Base-by-base conservation (phyloP, 768 basidiomycete genomes). In the Tylopilus plumbeoviolaceoides region DNA sequence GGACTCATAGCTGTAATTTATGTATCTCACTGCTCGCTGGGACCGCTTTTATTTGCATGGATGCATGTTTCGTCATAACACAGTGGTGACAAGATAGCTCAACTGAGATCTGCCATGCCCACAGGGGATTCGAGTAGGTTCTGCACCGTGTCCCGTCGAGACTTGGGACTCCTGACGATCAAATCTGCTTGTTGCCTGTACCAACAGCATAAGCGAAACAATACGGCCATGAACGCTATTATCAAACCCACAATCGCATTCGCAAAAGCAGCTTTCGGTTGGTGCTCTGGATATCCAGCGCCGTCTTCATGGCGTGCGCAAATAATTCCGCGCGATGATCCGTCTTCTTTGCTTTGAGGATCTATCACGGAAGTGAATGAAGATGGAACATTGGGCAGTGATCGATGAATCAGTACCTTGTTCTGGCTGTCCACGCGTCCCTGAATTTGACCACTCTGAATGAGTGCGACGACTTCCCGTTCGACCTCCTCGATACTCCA, bases 381-480 rank as follows among this genome's bases (percentile, higher is more conserved):
- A n/a, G 39, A 41, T 5, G 10, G 1, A 9, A 5, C 10, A 15
- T 25, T 5, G 5, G 8, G 5, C 1, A 14, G 21, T 18, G 10
- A 28, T 28, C 31, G 8, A 36, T 7, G n/a, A 4, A 31, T 10
- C 58, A 69, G 39, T 44, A 87, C 91, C 78, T 91, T 92, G 70
- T 93, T 91, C 68, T 89, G 87, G 61, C 89, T 87, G 65, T 98
- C 94, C 17, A 97, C 85, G 10, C 91, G 77, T 3, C 83, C 94
- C 60, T 87, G 80, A 55, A 98, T 89, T 44, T 81, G 76, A 1
- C 90, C 89, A 1, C 75, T 73, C 65, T 87, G 84, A 51, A 98
- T 92, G 33, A 98, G 78, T 20, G 71, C 68, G 15, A 94, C 87
- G 20, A 97, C 84, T 53, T 87, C 80, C 35, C 72, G 70, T 66